phyloP scores from a whole-genome alignment of 495 filamentous ascomycete species.

The Bacidia gigantensis region DNA sequence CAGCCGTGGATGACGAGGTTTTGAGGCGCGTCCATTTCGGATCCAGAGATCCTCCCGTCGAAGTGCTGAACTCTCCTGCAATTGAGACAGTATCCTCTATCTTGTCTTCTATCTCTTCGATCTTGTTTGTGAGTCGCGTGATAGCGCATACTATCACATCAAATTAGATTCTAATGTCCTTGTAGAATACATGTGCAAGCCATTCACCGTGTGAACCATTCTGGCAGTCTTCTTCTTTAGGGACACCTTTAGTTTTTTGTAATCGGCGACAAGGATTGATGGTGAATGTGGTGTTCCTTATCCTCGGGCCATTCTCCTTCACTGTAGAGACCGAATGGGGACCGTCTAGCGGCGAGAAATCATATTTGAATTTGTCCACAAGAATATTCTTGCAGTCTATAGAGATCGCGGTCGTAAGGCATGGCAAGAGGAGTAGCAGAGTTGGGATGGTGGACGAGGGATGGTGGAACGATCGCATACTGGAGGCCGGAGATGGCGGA shows the following conservation, averaged over 20 bases:
- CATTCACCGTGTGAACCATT: constrained; percentile 45
- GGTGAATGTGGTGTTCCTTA: constrained; percentile 70
- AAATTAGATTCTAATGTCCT: background rate
- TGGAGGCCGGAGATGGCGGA: background rate
- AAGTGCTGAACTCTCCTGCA: constrained; percentile 47
- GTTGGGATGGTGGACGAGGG: constrained; percentile 24
- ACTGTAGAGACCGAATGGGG: constrained; percentile 58
- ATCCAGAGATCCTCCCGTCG: constrained; percentile 42
- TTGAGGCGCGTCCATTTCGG: constrained; percentile 49
- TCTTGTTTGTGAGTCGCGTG: constrained; percentile 33
- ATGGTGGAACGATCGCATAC: background rate
- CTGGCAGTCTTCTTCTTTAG: constrained; percentile 42
- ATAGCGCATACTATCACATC: constrained; percentile 59
- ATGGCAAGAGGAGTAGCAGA: constrained; percentile 36
- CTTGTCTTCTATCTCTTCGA: constrained; percentile 25
- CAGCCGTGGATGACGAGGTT: constrained; percentile 38
- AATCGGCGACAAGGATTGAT: constrained; percentile 68
- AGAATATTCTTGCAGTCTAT: constrained; percentile 52
- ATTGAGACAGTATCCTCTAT: constrained; percentile 50
- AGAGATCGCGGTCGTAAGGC: constrained; percentile 24
- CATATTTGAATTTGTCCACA: constrained; percentile 43
- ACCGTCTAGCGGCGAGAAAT: constrained; percentile 53
- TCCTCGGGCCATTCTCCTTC: constrained; percentile 28
- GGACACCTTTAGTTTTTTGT: constrained; percentile 33
- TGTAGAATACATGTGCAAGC: constrained; percentile 19